Evolutionary conservation across 352 stramenopile species (phyloP), one percentile per base, ranked within the genome.

Genomic region (Pythium pyrilobum): DNA sequence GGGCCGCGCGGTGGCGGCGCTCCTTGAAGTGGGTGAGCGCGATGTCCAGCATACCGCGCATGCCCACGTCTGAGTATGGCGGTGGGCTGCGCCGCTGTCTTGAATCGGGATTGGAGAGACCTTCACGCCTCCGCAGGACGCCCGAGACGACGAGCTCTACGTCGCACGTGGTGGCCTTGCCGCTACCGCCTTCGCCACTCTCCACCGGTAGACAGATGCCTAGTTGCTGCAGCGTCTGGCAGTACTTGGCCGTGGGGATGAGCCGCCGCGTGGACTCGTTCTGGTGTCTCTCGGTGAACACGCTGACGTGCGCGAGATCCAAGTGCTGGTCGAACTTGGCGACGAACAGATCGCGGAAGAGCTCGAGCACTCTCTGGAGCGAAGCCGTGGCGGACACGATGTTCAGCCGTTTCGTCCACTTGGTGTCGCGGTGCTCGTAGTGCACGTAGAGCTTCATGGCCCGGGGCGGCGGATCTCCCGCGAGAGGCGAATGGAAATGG

Each of bases 381-480:
- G 74, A 77, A 16, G 54, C 44, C 25, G 41, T 63, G 20, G 46
- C 29, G 8, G 42, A 45, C 0, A 36, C 23, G 16, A 88, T 47
- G 8, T 64, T 74, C 18, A 89, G 25, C 15, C 78, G 75, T 55
- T 76, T 84, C 5, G 78, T 85, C 71, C 78, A 86, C 46, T 64
- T 52, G 24, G 66, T 39, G 3, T 24, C 20, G 5, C 24, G 31
- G 15, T 66, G 59, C 64, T 87, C 77, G 24, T 72, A 81, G 67
- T 92, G 81, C 45, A 92, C 68, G 59, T 89, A 89, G 13, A 91
- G 59, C 55, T 73, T 77, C 60, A 68, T 68, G 8, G 31, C 15
- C 9, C 15, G 32, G 9, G 32, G 32, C 32, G 9, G 32, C 15
- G 32, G 9, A 9, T 37, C 32, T 37, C 32, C 32, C 32, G n/a